A percentile compares a stretch with the other conserved stretches of the same genome.
These are phyloP conservation scores for Septoria petroselini DNA, from an alignment of 2,329 filamentous ascomycete genomes.

Conservation along the genomic window DNA sequence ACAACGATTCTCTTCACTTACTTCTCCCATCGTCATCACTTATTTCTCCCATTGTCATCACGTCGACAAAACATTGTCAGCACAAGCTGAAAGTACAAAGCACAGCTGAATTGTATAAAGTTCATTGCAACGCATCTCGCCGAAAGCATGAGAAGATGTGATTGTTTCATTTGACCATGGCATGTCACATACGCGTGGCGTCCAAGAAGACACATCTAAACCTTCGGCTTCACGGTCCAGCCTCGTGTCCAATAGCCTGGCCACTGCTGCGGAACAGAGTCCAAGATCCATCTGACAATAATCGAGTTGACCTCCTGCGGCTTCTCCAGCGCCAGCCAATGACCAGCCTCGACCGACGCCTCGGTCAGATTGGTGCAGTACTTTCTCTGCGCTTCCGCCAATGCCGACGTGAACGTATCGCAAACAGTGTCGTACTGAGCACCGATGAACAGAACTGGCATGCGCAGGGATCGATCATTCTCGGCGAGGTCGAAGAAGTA, in stretches of 20 bases:
- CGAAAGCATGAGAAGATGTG: too few species aligned
- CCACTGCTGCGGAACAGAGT: conserved; percentile 25
- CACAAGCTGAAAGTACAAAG: too few species aligned
- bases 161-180: too few species aligned
- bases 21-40: too few species aligned
- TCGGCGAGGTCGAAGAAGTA: conserved; percentile 42
- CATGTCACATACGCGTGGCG: too few species aligned
- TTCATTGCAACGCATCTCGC: too few species aligned
- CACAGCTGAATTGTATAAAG: too few species aligned
- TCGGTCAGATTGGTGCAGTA: conserved; percentile 42
- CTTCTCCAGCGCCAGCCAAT: conserved; percentile 33
- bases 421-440: conserved; percentile 43
- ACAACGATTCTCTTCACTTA: too few species aligned
- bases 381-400: conserved; percentile 39
- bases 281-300: conserved; percentile 30
- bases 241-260: conserved; percentile 24
- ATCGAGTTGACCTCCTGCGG: conserved; percentile 28
- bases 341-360: conserved; percentile 24
- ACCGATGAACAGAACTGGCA: conserved; percentile 42
- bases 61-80: too few species aligned
- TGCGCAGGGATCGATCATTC: conserved; percentile 37
- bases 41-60: too few species aligned
- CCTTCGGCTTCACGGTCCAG: conserved; percentile 20
- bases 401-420: conserved; percentile 35
- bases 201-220: neutral